phyloP scores from a whole-genome alignment of 139 green algal genomes.

The Volvox africanus region DNA sequence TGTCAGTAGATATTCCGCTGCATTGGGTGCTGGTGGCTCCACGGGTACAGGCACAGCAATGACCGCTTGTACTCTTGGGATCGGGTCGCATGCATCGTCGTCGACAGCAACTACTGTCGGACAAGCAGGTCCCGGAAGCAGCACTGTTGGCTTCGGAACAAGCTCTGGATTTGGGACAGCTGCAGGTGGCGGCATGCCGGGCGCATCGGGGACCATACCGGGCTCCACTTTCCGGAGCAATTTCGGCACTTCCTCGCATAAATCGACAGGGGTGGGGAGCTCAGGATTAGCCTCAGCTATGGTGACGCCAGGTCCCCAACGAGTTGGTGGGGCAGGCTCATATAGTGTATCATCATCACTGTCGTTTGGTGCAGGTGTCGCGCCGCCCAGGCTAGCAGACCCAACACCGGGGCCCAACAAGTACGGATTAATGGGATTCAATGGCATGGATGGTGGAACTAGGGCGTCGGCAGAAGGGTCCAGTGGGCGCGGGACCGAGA shows the following conservation, averaged over 20 bases:
- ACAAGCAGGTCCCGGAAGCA: not conserved
- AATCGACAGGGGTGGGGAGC: not conserved
- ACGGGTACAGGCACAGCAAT: not conserved
- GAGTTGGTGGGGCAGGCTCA: not conserved
- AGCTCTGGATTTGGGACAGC: not conserved
- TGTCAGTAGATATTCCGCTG: not conserved
- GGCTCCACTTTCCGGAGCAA: not conserved
- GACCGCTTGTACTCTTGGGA: not conserved
- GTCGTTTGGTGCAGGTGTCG: not conserved
- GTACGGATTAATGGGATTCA: slow-evolving; percentile 8
- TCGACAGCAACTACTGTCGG: not conserved
- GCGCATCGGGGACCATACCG: not conserved
- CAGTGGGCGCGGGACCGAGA: not conserved
- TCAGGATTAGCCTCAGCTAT: not conserved
- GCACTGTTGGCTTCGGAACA: not conserved
- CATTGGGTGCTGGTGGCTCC: not conserved
- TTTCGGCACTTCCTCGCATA: not conserved
- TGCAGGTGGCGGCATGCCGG: not conserved
- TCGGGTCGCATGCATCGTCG: not conserved
- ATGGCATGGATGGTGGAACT: not conserved
- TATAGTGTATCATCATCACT: slow-evolving; percentile 16
- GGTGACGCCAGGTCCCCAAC: not conserved
- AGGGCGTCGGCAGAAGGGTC: not conserved
- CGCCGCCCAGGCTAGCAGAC: not conserved
- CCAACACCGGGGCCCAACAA: slow-evolving; percentile 25